These are phyloP conservation scores for Exophiala oligosperma DNA, from an alignment of 2,329 filamentous ascomycete genomes.

Conservation along the genomic window DNA sequence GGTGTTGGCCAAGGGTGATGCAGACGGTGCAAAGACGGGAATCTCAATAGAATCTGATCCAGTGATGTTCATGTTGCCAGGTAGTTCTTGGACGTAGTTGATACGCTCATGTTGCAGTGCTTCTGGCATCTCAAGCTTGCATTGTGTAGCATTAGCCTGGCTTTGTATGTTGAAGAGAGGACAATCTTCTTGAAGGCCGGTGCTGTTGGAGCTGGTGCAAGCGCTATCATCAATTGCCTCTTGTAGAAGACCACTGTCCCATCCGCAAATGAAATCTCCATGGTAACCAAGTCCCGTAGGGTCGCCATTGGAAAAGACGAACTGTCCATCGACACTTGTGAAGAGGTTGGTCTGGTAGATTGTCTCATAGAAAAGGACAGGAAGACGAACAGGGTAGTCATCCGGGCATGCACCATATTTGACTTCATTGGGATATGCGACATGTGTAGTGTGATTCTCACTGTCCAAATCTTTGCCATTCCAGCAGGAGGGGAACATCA, in stretches of 20 bases:
- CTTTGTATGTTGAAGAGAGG: constrained; percentile 69
- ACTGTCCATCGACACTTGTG: constrained; percentile 62
- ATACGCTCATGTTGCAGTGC: constrained; percentile 54
- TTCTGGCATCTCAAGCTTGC: constrained; percentile 62
- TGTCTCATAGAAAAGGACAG: constrained; percentile 79
- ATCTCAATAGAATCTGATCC: constrained; percentile 43
- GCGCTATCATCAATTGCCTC: constrained; percentile 60
- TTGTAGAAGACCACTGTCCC: constrained; percentile 67
- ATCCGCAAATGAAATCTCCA: constrained; percentile 70
- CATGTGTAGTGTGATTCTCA: constrained; percentile 60
- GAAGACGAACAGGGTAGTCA: constrained; percentile 66
- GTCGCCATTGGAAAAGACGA: constrained; percentile 64
- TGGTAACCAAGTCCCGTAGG: constrained; percentile 55
- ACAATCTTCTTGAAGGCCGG: constrained; percentile 71
- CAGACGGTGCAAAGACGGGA: constrained; percentile 5
- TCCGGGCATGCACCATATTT: constrained; percentile 74
- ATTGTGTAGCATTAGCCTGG: constrained; percentile 53
- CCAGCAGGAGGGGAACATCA: constrained; percentile 91
- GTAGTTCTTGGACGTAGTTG: constrained; percentile 59
- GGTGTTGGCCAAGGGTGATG: background rate
- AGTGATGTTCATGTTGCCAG: constrained; percentile 60
- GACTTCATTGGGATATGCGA: constrained; percentile 76
- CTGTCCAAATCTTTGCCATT: constrained; percentile 66
- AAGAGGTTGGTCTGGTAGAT: constrained; percentile 76
- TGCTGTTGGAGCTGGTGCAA: constrained; percentile 63